Evolutionary conservation across 78 protist species (phyloP).

Genomic region (Dictyostelium discoideum): DNA sequence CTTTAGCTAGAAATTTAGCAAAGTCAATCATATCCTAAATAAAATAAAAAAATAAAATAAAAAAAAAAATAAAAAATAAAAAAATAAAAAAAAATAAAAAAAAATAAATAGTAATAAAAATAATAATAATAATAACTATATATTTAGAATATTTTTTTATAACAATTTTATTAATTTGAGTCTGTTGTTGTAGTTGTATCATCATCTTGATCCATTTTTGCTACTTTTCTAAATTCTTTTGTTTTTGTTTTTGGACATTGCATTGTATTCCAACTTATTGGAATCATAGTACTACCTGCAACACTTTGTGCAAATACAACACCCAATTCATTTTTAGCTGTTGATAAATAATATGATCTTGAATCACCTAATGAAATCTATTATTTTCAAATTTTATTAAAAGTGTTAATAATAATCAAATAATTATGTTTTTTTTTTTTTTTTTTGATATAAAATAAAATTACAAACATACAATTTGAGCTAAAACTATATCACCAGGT

Average conservation of each 20-base stretch:
- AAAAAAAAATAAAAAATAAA: not conserved
- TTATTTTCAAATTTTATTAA: not conserved
- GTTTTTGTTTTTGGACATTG: conserved; percentile 87
- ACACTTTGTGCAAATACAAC: conserved; percentile 91
- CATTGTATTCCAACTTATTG: conserved; percentile 90
- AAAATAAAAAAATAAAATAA: not conserved
- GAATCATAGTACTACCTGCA: conserved; percentile 88
- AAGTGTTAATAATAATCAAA: not conserved
- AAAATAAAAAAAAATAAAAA: not conserved
- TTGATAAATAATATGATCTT: conserved; percentile 87
- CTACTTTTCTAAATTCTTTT: conserved; percentile 89
- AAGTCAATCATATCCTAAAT: conserved; percentile 24
- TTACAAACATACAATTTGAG: conserved; percentile 79
- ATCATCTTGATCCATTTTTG: conserved; percentile 51
- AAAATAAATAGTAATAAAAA: not conserved
- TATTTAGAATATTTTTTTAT: not conserved
- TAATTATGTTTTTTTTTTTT: no score
- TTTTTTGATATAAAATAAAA: not conserved
- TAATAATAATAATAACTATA: not conserved
- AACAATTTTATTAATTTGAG: not conserved
- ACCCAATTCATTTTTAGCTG: conserved; percentile 92
- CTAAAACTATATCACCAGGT: conserved; percentile 90
- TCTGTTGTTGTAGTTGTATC: not conserved
- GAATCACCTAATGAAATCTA: conserved; percentile 92
- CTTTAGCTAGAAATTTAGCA: conserved; percentile 56